Base-by-base conservation (phyloP, 352 stramenopile genomes). In the Thalassiosira exigua region DNA sequence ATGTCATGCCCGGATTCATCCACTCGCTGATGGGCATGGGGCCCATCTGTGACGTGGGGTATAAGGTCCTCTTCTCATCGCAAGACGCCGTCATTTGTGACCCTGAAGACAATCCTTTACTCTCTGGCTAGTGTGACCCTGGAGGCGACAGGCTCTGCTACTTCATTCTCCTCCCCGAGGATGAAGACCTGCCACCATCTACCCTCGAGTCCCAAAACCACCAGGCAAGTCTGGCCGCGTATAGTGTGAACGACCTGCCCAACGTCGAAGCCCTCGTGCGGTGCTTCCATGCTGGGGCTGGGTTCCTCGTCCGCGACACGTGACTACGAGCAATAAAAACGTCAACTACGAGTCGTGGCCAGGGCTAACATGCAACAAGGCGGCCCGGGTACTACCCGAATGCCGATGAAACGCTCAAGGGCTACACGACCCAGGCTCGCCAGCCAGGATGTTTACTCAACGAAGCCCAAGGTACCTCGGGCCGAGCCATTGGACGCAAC, bases 271-370 rank as follows among this genome's bases (percentile, higher is more conserved):
- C 36, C 22, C 24, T 2, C 26, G 58, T 75, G 0, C 0, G n/a
- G 17, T 75, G 24, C 12, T 14, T 75, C 4, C 67, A 78, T 42
- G 50, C 58, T 0, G 33, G 29, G 4, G 27, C 2, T 1, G 68
- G 68, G 0, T 69, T 52, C 42, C 68, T 57, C 50, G 32, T 77
- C 11, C 68, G 69, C 36, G 17, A 21, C 14, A 77, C 68, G 27
- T 77, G 68, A 57, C n/a, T 79, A 14, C 51, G 36, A n/a, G 53
- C 70, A 3, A 65, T 68, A 4, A 53, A 46, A 27, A 14, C 27
- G 57, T 56, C 2, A 56, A 65, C 58, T 58, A 51, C 32, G 39
- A 5, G 1, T 24, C 27, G 21, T 60, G 52, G 52, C 52, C 52
- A 32, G 11, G 26, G n/a, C 22, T 64, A 4, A 64, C 22, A 2